These are phyloP conservation scores for Mallotus repandus DNA, from an alignment of 441 rosid genomes.

Conservation along the genomic window DNA sequence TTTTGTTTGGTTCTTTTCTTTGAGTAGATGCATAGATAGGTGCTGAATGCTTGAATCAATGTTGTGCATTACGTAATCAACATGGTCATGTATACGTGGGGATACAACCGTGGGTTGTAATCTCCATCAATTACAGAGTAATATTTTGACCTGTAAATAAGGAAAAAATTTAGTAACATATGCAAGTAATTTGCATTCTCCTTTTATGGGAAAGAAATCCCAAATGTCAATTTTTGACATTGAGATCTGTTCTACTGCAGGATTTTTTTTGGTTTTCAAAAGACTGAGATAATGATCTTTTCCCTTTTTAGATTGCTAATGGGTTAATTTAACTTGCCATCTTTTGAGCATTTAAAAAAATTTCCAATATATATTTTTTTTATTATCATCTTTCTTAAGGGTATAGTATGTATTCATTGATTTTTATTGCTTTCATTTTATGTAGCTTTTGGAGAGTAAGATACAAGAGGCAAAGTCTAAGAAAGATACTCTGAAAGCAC, in stretches of 20 bases:
- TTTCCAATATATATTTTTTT: background rate
- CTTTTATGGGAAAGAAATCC: background rate
- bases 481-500: slow-evolving; percentile 96
- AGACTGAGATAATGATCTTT: background rate
- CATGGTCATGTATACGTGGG: slow-evolving; percentile 5
- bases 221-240: background rate
- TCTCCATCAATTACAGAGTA: background rate
- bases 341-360: background rate
- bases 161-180: background rate
- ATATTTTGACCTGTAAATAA: slow-evolving; percentile 1
- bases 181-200: background rate
- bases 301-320: background rate
- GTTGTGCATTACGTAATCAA: background rate
- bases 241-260: background rate
- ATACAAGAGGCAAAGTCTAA: slow-evolving; percentile 96
- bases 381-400: slow-evolving; percentile 12
- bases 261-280: background rate
- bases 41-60: background rate
- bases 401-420: slow-evolving; percentile 14
- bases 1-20: background rate
- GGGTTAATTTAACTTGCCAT: background rate
- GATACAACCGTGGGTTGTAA: background rate
- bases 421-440: slow-evolving; percentile 25
- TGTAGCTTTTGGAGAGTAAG: slow-evolving; percentile 95
- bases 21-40: slow-evolving; percentile 1